Conservation (phyloP, 2,329 filamentous ascomycete species). For the Penicillium sp. region DNA sequence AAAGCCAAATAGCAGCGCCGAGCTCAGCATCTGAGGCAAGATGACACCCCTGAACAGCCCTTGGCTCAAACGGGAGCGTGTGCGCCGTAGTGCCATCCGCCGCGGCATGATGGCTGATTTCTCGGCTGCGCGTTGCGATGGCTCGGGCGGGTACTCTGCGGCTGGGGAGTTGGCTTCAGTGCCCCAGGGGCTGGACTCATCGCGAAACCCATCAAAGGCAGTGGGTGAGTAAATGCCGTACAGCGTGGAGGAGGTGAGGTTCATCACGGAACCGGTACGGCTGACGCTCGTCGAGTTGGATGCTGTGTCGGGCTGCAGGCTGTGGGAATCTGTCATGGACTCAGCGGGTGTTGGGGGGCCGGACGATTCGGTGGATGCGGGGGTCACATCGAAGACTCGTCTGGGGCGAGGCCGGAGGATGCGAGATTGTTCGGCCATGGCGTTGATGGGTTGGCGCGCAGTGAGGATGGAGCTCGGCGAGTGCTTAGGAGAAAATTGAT, state of each 20-base stretch:
- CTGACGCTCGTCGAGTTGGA: constrained; percentile 51
- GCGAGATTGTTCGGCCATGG: constrained; percentile 48
- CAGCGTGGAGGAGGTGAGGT: constrained; percentile 85
- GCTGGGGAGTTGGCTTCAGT: constrained; percentile 71
- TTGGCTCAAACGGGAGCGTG: constrained; percentile 38
- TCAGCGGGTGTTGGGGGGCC: constrained; percentile 44
- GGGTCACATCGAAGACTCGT: constrained; percentile 66
- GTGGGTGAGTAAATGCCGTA: constrained; percentile 85
- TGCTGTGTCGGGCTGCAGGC: constrained; percentile 29
- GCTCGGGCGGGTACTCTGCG: constrained; percentile 41
- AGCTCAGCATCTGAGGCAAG: constrained; percentile 60
- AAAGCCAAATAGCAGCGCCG: constrained; percentile 70
- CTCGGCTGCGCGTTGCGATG: constrained; percentile 36
- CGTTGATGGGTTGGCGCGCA: not conserved
- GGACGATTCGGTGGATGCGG: constrained; percentile 47
- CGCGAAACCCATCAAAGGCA: constrained; percentile 55
- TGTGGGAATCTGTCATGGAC: constrained; percentile 34
- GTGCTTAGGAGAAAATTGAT: constrained; percentile 1
- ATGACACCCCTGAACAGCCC: constrained; percentile 44
- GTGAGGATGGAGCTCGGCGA: not conserved
- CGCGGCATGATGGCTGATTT: constrained; percentile 31
- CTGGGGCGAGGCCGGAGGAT: constrained; percentile 71
- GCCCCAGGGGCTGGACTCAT: constrained; percentile 74
- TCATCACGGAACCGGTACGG: constrained; percentile 76
- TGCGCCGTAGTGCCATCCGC: constrained; percentile 32